These are phyloP conservation scores for Gracilaria caudata DNA, from an alignment of 23 red algal species.

Conservation along the genomic window DNA sequence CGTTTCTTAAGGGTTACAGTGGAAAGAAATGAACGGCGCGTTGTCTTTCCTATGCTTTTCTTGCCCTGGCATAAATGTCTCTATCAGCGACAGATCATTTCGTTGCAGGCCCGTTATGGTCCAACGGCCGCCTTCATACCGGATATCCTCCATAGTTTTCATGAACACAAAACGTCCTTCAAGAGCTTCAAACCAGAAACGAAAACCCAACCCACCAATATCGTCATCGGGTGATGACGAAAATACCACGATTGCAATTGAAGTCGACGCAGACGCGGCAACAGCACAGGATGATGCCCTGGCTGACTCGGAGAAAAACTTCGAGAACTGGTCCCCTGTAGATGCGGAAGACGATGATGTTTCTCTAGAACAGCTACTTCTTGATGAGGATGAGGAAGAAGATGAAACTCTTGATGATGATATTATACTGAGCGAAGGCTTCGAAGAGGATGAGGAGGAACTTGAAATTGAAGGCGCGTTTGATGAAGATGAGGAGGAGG, in stretches of 20 bases:
- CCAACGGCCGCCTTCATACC: slow-evolving; percentile 17
- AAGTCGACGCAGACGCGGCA: background rate
- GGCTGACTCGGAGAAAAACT: background rate
- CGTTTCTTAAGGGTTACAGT: background rate
- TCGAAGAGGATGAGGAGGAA: background rate
- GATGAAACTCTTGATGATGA: slow-evolving; percentile 6
- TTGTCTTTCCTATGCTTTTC: slow-evolving; percentile 17
- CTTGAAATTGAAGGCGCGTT: background rate
- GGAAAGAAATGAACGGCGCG: background rate
- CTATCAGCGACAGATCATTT: slow-evolving; percentile 7
- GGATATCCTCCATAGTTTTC: slow-evolving; percentile 31
- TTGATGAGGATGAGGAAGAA: slow-evolving; percentile 19
- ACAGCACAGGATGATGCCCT: background rate
- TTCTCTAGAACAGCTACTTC: slow-evolving; percentile 12
- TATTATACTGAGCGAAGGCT: background rate
- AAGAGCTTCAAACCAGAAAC: slow-evolving; percentile 20
- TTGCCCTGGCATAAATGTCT: slow-evolving; percentile 1
- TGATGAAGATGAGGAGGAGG: slow-evolving; percentile 38
- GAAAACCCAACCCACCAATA: background rate
- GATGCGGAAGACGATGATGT: slow-evolving; percentile 32
- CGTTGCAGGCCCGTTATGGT: background rate
- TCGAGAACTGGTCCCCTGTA: slow-evolving; percentile 16
- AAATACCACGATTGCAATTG: background rate
- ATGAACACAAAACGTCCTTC: slow-evolving; percentile 24
- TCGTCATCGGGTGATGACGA: slow-evolving; percentile 10